Conservation (phyloP, 139 green algal genomes). For the Picochlorum sp. region DNA sequence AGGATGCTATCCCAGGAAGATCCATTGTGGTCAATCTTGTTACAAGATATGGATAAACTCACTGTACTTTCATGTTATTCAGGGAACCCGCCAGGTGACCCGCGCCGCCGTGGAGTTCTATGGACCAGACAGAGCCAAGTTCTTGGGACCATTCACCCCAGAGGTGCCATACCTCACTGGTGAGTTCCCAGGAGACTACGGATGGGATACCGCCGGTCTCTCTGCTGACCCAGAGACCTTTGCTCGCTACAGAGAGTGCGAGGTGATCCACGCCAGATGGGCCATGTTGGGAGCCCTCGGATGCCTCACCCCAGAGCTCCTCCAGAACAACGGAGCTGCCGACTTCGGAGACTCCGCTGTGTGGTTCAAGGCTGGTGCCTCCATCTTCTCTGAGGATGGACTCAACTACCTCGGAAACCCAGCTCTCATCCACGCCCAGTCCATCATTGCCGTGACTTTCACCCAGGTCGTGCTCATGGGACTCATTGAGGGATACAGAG, state of each 20-base stretch:
- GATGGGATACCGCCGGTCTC: conserved; percentile 89
- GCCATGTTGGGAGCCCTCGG: conserved; percentile 89
- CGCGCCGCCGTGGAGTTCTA: conserved; percentile 28
- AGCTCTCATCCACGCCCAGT: conserved; percentile 71
- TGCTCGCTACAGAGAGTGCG: conserved; percentile 80
- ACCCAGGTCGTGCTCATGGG: conserved; percentile 80
- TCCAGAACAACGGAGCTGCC: conserved; percentile 39
- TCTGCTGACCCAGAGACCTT: conserved; percentile 85
- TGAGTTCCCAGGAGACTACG: conserved; percentile 89
- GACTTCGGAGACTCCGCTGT: conserved; percentile 56
- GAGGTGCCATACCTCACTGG: conserved; percentile 63
- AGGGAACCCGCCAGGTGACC: conserved; percentile 46
- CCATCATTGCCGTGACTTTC: conserved; percentile 59
- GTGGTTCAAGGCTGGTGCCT: conserved; percentile 86
- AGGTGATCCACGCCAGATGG: conserved; percentile 97
- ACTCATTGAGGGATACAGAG: conserved; percentile 85
- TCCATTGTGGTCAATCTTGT: too few species aligned
- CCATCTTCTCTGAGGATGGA: conserved; percentile 72
- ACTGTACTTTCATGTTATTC: too few species aligned
- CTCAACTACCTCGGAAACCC: conserved; percentile 78
- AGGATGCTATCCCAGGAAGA: too few species aligned
- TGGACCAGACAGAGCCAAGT: conserved; percentile 53
- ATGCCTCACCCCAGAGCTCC: conserved; percentile 59
- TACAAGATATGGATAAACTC: too few species aligned
- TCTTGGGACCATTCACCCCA: conserved; percentile 66